Evolutionary conservation across 352 stramenopile genomes (phyloP).

Genomic region (Blastocystis sp.): DNA sequence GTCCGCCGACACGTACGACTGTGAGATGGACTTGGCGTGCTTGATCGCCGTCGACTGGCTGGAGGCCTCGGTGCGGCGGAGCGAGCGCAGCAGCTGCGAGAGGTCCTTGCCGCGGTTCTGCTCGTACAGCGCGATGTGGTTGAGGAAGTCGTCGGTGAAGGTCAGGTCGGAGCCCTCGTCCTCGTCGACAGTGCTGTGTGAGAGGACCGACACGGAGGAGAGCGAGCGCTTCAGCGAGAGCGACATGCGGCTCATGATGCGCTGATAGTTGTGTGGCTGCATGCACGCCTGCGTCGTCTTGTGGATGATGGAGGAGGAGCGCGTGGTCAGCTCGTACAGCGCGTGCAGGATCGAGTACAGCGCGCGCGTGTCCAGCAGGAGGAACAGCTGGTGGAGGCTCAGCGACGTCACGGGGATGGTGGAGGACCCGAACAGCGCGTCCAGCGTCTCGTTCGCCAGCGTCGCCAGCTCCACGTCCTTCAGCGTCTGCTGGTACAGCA

Average conservation of each 20-base stretch:
- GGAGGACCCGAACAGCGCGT: conserved; percentile 18
- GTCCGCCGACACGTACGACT: background rate
- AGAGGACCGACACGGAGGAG: background rate
- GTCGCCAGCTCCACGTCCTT: background rate
- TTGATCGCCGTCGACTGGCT: conserved; percentile 38
- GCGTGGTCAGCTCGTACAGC: background rate
- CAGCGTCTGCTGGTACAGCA: background rate
- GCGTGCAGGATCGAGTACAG: conserved; percentile 6
- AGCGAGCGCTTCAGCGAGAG: background rate
- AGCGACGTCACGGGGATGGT: background rate
- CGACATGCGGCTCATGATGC: background rate
- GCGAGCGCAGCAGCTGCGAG: background rate
- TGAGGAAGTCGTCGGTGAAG: conserved; percentile 44
- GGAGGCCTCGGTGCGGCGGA: background rate
- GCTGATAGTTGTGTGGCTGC: conserved; percentile 13
- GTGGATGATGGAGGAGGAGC: background rate
- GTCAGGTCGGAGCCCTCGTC: conserved; percentile 6
- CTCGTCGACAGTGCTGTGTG: background rate
- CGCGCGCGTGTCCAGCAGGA: background rate
- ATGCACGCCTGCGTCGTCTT: background rate
- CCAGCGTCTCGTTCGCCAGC: background rate
- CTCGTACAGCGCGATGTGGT: conserved; percentile 1
- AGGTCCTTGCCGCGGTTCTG: background rate
- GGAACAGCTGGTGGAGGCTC: conserved; percentile 22
- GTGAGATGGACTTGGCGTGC: background rate